Base-by-base conservation (phyloP, 306 rosid genomes). In the Sesbania bispinosa region DNA sequence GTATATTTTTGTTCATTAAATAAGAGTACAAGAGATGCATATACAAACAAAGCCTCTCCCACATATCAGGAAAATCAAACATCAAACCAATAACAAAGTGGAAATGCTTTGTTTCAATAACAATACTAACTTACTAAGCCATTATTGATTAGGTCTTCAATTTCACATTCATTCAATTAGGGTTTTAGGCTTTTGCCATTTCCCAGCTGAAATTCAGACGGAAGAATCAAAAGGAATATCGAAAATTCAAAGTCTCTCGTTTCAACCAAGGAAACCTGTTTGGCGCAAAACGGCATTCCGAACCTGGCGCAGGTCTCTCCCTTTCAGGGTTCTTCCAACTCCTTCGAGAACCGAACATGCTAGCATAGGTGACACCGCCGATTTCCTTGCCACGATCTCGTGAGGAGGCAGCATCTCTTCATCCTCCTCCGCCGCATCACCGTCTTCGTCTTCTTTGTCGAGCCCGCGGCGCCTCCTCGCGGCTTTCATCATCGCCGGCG, bases 271-370 rank as follows among this genome's bases (percentile, higher is more conserved):
- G 63, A 92, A 92, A 85, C 97, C 96, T 81, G 91, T 89, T 82
- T 76, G 93, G 38, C 86, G 86, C 85, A 79, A 89, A 62, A 92
- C 85, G 0, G 96, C 96, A 43, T 85, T 85, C 64, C 97, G 84
- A 67, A 92, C 96, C 76, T 67, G 85, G 15, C 96, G 88, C 77
- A 89, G 30, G 45, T 83, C 86, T 41, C 86, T 79, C 10, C 86
- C 86, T 58, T 92, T 89, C 69, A 89, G 78, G 13, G 96, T 89
- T 73, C 98, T 82, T 16, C 98, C 96, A 0, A 69, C 91, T 1
- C 98, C 98, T 80, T 89, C 98, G 0, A 92, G 92, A 48, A 89
- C 89, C 8, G 98, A 92, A 65, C 38, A 86, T 15, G 98, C 80
- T 11, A 86, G 73, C 85, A 64, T 36, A 10, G 94, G 86, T 41